These are phyloP conservation scores for Hypoxylon sp. DNA, from an alignment of 2,329 filamentous ascomycete genomes.

Conservation along the genomic window DNA sequence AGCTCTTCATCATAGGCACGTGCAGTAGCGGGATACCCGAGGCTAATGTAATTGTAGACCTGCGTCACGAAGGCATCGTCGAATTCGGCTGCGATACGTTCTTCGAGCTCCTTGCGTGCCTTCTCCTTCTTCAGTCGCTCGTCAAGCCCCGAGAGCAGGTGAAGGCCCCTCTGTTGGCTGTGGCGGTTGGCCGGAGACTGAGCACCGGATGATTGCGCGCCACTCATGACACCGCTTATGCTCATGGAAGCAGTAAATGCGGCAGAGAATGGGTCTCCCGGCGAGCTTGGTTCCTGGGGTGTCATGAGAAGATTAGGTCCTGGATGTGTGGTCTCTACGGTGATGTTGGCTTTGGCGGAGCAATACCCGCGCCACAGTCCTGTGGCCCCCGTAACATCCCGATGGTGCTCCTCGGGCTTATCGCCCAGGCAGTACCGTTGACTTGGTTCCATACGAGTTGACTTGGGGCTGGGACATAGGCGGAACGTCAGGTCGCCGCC, in stretches of 20 bases:
- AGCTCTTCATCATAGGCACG: slow-evolving; percentile 88
- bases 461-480: slow-evolving; percentile 84
- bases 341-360: slow-evolving; percentile 57
- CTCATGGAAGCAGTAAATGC: slow-evolving; percentile 58
- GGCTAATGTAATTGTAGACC: slow-evolving; percentile 95
- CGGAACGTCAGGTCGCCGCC: slow-evolving; percentile 86
- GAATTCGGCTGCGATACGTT: slow-evolving; percentile 76
- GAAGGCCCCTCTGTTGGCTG: slow-evolving; percentile 59
- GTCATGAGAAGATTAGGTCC: slow-evolving; percentile 67
- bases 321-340: slow-evolving; percentile 61
- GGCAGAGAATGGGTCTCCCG: slow-evolving; percentile 61
- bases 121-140: slow-evolving; percentile 67
- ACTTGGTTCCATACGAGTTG: slow-evolving; percentile 85
- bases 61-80: slow-evolving; percentile 90
- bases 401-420: slow-evolving; percentile 63
- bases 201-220: slow-evolving; percentile 54
- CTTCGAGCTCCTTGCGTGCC: slow-evolving; percentile 64
- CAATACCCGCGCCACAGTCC: slow-evolving; percentile 87
- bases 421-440: slow-evolving; percentile 68
- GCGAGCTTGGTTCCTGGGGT: slow-evolving; percentile 60
- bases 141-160: slow-evolving; percentile 67
- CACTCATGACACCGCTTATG: slow-evolving; percentile 63
- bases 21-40: slow-evolving; percentile 91
- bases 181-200: slow-evolving; percentile 48
- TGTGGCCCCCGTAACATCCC: slow-evolving; percentile 69